These are phyloP conservation scores for Serendipita sp. DNA, from an alignment of 768 basidiomycete genomes.

Conservation along the genomic window DNA sequence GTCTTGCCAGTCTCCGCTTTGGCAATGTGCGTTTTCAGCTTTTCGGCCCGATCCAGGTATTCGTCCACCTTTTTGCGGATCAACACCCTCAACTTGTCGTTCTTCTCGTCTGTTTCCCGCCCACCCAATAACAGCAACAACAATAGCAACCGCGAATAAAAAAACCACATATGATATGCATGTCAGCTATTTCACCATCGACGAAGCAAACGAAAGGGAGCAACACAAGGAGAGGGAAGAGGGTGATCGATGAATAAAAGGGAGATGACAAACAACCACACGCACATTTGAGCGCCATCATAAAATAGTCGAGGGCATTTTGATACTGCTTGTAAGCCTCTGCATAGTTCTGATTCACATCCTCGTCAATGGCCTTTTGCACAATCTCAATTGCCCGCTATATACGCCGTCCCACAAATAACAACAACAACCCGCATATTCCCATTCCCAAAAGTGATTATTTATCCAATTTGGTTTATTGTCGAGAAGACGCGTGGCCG, in stretches of 20 bases:
- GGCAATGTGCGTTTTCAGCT: constrained; percentile 67
- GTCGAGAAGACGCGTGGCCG: not conserved
- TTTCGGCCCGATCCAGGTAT: constrained; percentile 84
- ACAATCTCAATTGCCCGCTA: constrained; percentile 81
- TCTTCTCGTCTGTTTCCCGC: constrained; percentile 66
- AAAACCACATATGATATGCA: too few relatives aligned
- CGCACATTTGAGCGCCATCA: constrained; percentile 89
- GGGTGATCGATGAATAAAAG: not conserved
- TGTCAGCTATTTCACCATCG: not conserved
- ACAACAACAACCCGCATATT: too few relatives aligned
- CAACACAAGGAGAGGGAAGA: not conserved
- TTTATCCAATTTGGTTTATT: too few relatives aligned
- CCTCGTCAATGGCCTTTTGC: constrained; percentile 83
- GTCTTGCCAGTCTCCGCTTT: constrained; percentile 23
- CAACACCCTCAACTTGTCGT: constrained; percentile 74
- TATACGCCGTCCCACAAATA: not conserved
- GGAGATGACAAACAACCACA: constrained; percentile 5
- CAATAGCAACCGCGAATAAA: not conserved
- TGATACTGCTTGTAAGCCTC: constrained; percentile 91
- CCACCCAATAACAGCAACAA: too few relatives aligned
- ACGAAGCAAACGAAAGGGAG: not conserved
- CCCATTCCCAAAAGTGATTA: too few relatives aligned
- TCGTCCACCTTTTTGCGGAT: constrained; percentile 81
- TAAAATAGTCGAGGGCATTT: constrained; percentile 94
- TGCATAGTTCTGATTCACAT: constrained; percentile 80